Percentiles rank a stretch among this genome's conserved stretches.
Conservation (phyloP, 1,284 basidiomycete species). For the Cryptococcus hybrid region DNA sequence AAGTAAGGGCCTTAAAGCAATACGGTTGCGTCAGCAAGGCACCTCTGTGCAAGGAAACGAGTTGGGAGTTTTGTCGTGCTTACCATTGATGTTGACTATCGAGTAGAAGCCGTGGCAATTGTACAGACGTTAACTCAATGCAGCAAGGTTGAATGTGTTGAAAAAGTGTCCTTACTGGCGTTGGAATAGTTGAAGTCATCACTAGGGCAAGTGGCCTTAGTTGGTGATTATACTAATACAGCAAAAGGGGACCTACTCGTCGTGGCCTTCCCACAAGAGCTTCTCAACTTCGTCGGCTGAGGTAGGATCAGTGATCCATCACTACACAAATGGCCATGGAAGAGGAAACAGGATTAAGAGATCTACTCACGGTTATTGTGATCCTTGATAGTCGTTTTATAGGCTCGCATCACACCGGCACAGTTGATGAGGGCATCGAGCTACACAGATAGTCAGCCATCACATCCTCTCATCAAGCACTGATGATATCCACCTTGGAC, state of each 20-base stretch:
- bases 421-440: slow-evolving; percentile 46
- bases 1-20: slow-evolving; percentile 35
- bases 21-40: background rate
- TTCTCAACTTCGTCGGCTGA: slow-evolving; percentile 35
- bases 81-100: slow-evolving; percentile 36
- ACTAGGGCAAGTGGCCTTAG: slow-evolving; percentile 6
- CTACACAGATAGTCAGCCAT: slow-evolving; percentile 4
- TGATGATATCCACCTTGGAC: slow-evolving; percentile 9
- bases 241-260: slow-evolving; percentile 23
- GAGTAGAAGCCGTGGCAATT: too few relatives aligned
- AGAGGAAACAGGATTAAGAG: background rate
- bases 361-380: slow-evolving; percentile 34
- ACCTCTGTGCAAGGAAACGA: too few relatives aligned
- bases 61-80: background rate
- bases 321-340: background rate
- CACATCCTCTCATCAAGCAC: background rate
- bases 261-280: slow-evolving; percentile 36
- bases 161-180: slow-evolving; percentile 18
- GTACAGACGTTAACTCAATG: background rate
- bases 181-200: slow-evolving; percentile 39
- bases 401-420: slow-evolving; percentile 35
- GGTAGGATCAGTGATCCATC: background rate
- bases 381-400: slow-evolving; percentile 26
- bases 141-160: background rate
- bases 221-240: background rate